phyloP scores from a whole-genome alignment of 164 flowering plant genomes.

The Nymphaea colorata region DNA sequence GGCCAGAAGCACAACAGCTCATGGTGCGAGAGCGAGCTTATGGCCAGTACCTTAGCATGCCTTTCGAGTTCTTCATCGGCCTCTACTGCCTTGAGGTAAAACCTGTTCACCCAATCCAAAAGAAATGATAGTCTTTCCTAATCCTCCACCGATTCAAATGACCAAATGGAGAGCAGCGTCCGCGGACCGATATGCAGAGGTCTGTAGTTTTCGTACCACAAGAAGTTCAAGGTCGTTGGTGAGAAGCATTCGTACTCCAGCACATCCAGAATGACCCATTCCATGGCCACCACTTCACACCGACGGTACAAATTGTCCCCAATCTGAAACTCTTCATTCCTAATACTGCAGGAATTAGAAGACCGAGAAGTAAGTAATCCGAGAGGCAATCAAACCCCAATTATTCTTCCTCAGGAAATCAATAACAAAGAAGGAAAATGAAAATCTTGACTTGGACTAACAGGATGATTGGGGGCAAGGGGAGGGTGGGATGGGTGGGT shows the following conservation, averaged over 20 bases:
- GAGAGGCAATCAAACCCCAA: too few species aligned
- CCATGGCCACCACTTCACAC: slow-evolving; percentile 93
- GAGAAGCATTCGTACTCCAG: slow-evolving; percentile 66
- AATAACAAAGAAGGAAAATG: too few species aligned
- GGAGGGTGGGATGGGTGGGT: too few species aligned
- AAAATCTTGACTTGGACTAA: too few species aligned
- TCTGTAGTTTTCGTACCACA: slow-evolving; percentile 33
- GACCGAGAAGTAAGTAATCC: not conserved
- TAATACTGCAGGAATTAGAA: slow-evolving; percentile 29
- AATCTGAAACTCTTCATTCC: slow-evolving; percentile 38
- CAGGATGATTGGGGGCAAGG: too few species aligned
- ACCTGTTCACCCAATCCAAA: slow-evolving; percentile 27
- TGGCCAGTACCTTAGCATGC: slow-evolving; percentile 50
- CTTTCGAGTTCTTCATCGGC: slow-evolving; percentile 48
- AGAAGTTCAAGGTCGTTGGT: slow-evolving; percentile 73
- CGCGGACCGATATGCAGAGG: not conserved
- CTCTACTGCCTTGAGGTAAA: slow-evolving; percentile 66
- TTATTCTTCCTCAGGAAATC: too few species aligned
- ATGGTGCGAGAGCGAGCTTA: slow-evolving; percentile 47
- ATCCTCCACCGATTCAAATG: too few species aligned
- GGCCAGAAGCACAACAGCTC: slow-evolving; percentile 65
- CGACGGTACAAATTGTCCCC: slow-evolving; percentile 42
- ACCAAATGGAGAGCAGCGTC: too few species aligned
- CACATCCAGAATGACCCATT: slow-evolving; percentile 87
- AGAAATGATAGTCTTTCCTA: too few species aligned